Conservation (phyloP, 2,329 filamentous ascomycete genomes). For the Phoma sp. region DNA sequence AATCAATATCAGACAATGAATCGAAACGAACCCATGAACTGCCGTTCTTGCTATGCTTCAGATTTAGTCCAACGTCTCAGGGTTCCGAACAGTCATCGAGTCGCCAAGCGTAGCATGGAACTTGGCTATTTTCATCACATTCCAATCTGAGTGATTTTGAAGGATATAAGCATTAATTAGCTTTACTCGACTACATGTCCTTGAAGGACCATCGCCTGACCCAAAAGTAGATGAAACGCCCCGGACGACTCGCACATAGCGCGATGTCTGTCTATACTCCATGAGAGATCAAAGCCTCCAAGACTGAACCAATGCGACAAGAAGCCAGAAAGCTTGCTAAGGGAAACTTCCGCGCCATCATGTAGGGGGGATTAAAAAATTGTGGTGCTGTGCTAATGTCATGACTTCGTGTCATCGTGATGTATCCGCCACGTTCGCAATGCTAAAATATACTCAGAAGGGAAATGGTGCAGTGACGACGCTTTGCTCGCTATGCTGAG, state of each 20-base stretch:
- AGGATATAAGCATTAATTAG: slow-evolving; percentile 35
- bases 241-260: slow-evolving; percentile 22
- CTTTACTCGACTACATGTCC: slow-evolving; percentile 25
- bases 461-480: slow-evolving; percentile 20
- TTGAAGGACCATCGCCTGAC: slow-evolving; percentile 5
- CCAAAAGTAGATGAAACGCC: slow-evolving; percentile 9
- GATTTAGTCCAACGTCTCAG: neutral
- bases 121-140: neutral
- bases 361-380: slow-evolving; percentile 29
- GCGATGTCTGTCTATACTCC: slow-evolving; percentile 30
- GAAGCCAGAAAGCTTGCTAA: slow-evolving; percentile 17
- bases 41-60: neutral
- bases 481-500: slow-evolving; percentile 10
- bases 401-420: slow-evolving; percentile 48
- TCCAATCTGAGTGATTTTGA: neutral
- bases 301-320: slow-evolving; percentile 18
- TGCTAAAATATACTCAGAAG: slow-evolving; percentile 41
- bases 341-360: slow-evolving; percentile 18
- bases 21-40: neutral
- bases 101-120: neutral
- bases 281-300: slow-evolving; percentile 16
- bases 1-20: neutral
- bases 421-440: slow-evolving; percentile 35
- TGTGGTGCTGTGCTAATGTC: slow-evolving; percentile 32
- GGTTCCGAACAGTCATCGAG: neutral